These are phyloP conservation scores for Trichopus zeylanicus DNA, from an alignment of 116 monocot genomes.

Conservation along the genomic window DNA sequence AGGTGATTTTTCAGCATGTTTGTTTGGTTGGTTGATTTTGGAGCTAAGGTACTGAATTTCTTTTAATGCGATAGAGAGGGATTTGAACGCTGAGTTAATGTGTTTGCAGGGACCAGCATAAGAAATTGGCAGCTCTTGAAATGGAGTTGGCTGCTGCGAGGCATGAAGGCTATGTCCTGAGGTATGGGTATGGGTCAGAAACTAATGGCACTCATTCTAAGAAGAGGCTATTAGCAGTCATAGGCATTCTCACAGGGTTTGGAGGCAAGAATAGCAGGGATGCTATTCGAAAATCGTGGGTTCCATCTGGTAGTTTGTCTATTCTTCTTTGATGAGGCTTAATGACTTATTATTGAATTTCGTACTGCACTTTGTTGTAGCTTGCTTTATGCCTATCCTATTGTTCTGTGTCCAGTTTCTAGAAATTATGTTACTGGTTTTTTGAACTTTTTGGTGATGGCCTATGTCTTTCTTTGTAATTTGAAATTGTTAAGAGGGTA, in stretches of 20 bases:
- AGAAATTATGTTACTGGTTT: neutral
- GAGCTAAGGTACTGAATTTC: neutral
- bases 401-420: neutral
- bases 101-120: constrained; percentile 61
- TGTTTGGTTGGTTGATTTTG: neutral
- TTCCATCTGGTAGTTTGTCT: constrained; percentile 48
- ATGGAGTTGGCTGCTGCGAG: constrained; percentile 82
- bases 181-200: constrained; percentile 35
- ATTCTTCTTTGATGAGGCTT: neutral
- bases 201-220: constrained; percentile 19
- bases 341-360: too few species aligned
- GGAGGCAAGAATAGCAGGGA: constrained; percentile 62
- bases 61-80: neutral
- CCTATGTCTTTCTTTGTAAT: neutral
- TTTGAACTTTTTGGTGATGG: neutral
- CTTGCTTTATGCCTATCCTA: too few species aligned
- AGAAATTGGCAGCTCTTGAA: constrained; percentile 68
- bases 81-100: neutral
- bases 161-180: constrained; percentile 69
- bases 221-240: constrained; percentile 43
- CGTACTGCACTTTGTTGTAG: too few species aligned
- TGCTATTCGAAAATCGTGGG: constrained; percentile 76
- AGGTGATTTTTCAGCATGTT: constrained; percentile 40
- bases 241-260: constrained; percentile 76
- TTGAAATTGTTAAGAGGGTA: neutral